phyloP scores from a whole-genome alignment of 192 early-diverging fungal species.

The Backusella mclennaniae region DNA sequence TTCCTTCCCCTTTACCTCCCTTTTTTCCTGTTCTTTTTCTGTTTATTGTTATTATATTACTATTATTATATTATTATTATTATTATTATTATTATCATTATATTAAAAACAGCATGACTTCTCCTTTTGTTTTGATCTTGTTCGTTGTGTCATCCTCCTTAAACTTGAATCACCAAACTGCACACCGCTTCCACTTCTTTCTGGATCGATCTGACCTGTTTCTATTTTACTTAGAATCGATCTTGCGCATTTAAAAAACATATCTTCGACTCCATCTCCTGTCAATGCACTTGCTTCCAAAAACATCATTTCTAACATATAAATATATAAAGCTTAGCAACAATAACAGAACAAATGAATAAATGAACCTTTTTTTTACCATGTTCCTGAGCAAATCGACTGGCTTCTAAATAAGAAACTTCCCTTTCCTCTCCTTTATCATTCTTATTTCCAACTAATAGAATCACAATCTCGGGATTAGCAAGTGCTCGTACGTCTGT shows the following conservation, averaged over 20 bases:
- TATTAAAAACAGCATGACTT: constrained; percentile 43
- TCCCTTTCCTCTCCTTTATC: constrained; percentile 51
- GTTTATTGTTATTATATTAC: not conserved
- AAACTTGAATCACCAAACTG: constrained; percentile 54
- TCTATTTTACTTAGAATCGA: constrained; percentile 54
- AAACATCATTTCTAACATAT: constrained; percentile 52
- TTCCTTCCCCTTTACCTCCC: not conserved
- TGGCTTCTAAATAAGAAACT: constrained; percentile 52
- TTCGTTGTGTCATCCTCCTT: constrained; percentile 51
- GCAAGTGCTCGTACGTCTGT: constrained; percentile 64
- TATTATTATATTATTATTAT: not conserved
- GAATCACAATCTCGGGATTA: constrained; percentile 62
- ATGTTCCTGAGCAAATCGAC: constrained; percentile 52
- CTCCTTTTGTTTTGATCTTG: constrained; percentile 41
- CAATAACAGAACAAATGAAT: too few relatives aligned
- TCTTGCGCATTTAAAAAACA: constrained; percentile 51
- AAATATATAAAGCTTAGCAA: constrained; percentile 2
- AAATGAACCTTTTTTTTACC: constrained; percentile 4
- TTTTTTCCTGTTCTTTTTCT: not conserved
- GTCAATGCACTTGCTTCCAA: constrained; percentile 58
- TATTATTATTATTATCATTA: not conserved
- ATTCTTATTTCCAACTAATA: constrained; percentile 73
- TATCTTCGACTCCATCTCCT: constrained; percentile 57
- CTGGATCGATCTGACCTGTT: constrained; percentile 56
- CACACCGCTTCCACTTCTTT: constrained; percentile 50